These are phyloP conservation scores for Scedosporium boydii DNA, from an alignment of 2,329 filamentous ascomycete species.

Conservation along the genomic window DNA sequence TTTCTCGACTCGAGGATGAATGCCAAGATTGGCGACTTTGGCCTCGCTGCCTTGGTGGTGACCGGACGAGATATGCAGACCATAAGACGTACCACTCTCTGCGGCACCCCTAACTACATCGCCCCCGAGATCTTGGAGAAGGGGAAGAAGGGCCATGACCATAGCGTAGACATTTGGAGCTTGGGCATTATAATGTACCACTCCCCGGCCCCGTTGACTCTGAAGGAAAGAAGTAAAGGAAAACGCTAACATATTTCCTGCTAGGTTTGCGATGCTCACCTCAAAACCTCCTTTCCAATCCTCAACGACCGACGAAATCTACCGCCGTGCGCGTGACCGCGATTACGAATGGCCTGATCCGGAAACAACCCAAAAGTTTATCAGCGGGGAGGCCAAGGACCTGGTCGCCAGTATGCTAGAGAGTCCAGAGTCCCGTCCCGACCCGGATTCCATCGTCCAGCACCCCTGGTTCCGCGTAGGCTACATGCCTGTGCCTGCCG, in stretches of 20 bases:
- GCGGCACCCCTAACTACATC: conserved; percentile 96
- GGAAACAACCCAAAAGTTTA: conserved; percentile 56
- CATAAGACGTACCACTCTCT: conserved; percentile 80
- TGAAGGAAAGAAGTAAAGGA: conserved; percentile 9
- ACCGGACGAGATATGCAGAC: conserved; percentile 84
- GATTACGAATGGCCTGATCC: conserved; percentile 73
- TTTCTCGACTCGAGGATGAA: conserved; percentile 95
- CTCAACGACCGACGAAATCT: conserved; percentile 77
- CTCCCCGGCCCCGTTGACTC: not conserved
- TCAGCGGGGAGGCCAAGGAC: conserved; percentile 67
- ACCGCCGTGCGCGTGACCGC: conserved; percentile 57
- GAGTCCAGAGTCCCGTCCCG: conserved; percentile 64
- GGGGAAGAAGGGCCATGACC: conserved; percentile 87
- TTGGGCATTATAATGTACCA: conserved; percentile 89
- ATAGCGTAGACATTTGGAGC: conserved; percentile 98
- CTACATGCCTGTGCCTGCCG: conserved; percentile 55
- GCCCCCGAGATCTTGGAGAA: conserved; percentile 94
- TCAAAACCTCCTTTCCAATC: conserved; percentile 97
- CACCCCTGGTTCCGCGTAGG: conserved; percentile 72
- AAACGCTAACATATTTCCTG: not conserved
- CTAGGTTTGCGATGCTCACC: conserved; percentile 90
- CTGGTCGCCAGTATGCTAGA: conserved; percentile 68
- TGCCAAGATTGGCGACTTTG: conserved; percentile 96
- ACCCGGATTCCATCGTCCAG: conserved; percentile 68
- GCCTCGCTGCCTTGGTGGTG: conserved; percentile 81